Base-by-base conservation (phyloP, 345 rosid genomes). In the Murraya koenigii region DNA sequence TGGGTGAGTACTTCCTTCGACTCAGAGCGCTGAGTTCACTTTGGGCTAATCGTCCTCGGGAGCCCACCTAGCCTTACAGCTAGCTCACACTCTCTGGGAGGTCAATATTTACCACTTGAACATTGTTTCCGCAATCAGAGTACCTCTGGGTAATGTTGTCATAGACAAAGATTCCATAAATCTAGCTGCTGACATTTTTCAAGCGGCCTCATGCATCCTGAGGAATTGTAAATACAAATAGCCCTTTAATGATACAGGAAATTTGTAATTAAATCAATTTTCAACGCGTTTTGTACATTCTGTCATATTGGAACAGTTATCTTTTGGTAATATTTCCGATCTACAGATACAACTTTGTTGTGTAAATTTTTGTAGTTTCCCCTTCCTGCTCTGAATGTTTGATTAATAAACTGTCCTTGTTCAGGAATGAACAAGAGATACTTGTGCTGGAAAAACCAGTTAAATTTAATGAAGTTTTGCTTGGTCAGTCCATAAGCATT, bases 1-100 rank as follows among this genome's bases (percentile, higher is more conserved):
- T 92, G 79, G 97, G 97, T 17, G 97, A 96, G 84, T 94, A 94
- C 86, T 89, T 88, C 72, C 91, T 91, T 69, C 89, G 95, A 49
- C 91, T 91, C 35, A 85, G 94, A 68, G 91, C 85, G 75, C 75
- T 94, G 74, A 96, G 97, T 78, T 78, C 88, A 38, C 77, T 88
- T 36, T 94, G 95, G 95, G 90, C 89, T 7, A 80, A 82, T 68
- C 89, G 86, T 49, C 85, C 83, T 67, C 88, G 80, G 3, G 91
- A 94, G 65, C 90, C 97, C 38, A 82, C 88, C 41, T 88, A 86
- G 64, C 67, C 47, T 71, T 28, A 15, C 19, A n/a, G 36, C 73
- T 63, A 66, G 73, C 75, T 36, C 64, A 61, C 52, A 32, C 54
- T 38, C 78, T 36, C 60, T 11, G 9, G 66, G 32, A 73, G 25